Percentiles rank a stretch among this genome's conserved stretches.
These are phyloP conservation scores for Firmiana major DNA, from an alignment of 345 rosid genomes.

Conservation along the genomic window DNA sequence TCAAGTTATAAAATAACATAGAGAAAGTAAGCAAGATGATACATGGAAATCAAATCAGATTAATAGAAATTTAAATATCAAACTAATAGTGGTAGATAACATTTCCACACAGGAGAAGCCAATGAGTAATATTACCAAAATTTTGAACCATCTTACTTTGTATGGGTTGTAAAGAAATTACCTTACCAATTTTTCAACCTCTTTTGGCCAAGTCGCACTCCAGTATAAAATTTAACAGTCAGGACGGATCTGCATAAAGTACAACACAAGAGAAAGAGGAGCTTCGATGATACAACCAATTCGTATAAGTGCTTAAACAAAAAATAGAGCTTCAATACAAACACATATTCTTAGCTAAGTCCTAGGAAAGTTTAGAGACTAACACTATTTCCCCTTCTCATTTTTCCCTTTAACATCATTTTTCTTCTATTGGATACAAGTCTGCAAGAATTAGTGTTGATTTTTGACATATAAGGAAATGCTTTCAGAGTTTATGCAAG, in stretches of 20 bases:
- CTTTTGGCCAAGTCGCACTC: slow-evolving; percentile 99
- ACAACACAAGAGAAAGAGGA: slow-evolving; percentile 1
- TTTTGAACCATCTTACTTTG: slow-evolving; percentile 54
- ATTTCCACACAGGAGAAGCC: not conserved
- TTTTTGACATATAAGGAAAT: too few relatives aligned
- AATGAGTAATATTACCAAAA: not conserved
- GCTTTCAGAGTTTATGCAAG: too few relatives aligned
- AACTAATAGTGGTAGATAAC: not conserved
- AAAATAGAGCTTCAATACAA: not conserved
- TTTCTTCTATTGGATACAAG: not conserved
- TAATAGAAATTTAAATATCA: not conserved
- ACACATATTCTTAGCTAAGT: not conserved
- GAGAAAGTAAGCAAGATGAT: not conserved
- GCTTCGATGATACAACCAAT: not conserved
- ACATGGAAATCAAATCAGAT: not conserved
- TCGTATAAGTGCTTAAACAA: not conserved
- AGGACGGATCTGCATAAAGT: slow-evolving; percentile 68
- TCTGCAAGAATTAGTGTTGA: too few relatives aligned
- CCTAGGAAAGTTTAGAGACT: not conserved
- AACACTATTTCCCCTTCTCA: not conserved
- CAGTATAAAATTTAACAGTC: slow-evolving; percentile 97
- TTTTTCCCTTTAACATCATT: not conserved
- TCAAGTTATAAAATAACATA: not conserved
- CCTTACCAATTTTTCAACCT: slow-evolving; percentile 83
- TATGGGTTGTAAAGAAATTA: slow-evolving; percentile 93